Percentiles rank a stretch among this genome's conserved stretches.
Evolutionary conservation across 2,329 filamentous ascomycete genomes (phyloP).

Genomic region (Arthrobotrys pseudoclavata): DNA sequence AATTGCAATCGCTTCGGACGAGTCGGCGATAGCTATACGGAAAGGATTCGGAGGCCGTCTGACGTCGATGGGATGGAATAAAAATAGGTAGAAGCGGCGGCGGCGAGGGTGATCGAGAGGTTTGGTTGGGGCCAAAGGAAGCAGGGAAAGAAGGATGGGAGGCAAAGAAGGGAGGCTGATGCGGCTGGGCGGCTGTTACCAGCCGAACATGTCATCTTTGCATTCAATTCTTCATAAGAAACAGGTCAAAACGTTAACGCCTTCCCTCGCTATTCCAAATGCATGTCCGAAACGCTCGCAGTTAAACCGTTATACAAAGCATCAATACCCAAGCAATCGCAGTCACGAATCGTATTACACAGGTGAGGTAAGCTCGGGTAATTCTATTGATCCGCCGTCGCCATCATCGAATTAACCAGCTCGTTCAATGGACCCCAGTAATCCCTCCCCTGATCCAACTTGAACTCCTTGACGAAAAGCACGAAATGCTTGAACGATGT

Average conservation of each 20-base stretch:
- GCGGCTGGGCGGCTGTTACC: slow-evolving; percentile 30
- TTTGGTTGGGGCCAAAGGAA: slow-evolving; percentile 2
- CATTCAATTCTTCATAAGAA: not conserved
- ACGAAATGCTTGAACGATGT: slow-evolving; percentile 99
- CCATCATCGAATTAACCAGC: slow-evolving; percentile 90
- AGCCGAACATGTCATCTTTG: slow-evolving; percentile 14
- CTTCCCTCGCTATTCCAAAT: slow-evolving; percentile 18
- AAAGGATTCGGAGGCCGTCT: not conserved
- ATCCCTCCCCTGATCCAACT: slow-evolving; percentile 90
- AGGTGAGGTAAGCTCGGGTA: not conserved
- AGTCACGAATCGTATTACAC: not conserved
- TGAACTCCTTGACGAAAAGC: slow-evolving; percentile 97
- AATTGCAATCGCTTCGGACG: slow-evolving; percentile 4
- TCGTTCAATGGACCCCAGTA: slow-evolving; percentile 97
- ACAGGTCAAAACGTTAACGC: slow-evolving; percentile 5
- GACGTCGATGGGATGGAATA: slow-evolving; percentile 7
- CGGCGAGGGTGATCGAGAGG: slow-evolving; percentile 37
- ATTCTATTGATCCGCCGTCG: slow-evolving; percentile 37
- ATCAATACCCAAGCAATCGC: not conserved
- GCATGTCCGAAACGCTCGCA: not conserved
- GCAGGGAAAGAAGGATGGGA: slow-evolving; percentile 32
- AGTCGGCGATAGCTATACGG: not conserved
- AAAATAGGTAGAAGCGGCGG: slow-evolving; percentile 8
- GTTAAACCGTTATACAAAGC: not conserved
- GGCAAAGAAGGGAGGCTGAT: slow-evolving; percentile 30